Evolutionary conservation across 345 rosid species (phyloP).

Genomic region (Populus davidiana): DNA sequence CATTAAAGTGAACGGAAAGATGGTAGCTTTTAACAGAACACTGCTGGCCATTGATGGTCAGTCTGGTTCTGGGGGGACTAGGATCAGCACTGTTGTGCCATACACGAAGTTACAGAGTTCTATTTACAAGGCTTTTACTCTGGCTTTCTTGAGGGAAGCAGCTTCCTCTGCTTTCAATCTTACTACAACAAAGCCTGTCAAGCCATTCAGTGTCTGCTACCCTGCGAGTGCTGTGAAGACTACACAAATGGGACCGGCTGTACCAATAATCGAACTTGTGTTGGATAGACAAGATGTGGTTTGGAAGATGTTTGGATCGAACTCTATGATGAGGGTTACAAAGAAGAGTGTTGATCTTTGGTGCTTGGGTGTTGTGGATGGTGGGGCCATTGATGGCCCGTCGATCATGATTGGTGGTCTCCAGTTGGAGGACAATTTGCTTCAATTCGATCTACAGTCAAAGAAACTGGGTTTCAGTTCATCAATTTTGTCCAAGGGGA

Average conservation of each 20-base stretch:
- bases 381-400: neutral
- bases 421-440: neutral
- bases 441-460: neutral
- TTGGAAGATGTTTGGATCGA: neutral
- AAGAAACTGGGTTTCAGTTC: neutral
- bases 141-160: slow-evolving; percentile 7
- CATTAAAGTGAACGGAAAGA: slow-evolving; percentile 14
- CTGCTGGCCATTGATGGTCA: slow-evolving; percentile 7
- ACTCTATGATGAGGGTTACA: neutral
- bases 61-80: slow-evolving; percentile 21
- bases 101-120: slow-evolving; percentile 14
- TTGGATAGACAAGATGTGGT: neutral
- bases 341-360: no score
- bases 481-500: neutral
- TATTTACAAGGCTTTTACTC: slow-evolving; percentile 10
- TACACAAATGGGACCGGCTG: no score
- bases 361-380: no score
- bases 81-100: slow-evolving; percentile 13
- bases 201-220: no score
- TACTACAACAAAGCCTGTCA: neutral
- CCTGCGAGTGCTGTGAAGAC: no score
- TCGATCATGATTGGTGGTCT: neutral
- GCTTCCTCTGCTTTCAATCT: slow-evolving; percentile 16
- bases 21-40: neutral
- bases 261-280: no score